Evolutionary conservation across 148 eudicot genomes (phyloP).

Genomic region (Amaranthus hypochondriacus): DNA sequence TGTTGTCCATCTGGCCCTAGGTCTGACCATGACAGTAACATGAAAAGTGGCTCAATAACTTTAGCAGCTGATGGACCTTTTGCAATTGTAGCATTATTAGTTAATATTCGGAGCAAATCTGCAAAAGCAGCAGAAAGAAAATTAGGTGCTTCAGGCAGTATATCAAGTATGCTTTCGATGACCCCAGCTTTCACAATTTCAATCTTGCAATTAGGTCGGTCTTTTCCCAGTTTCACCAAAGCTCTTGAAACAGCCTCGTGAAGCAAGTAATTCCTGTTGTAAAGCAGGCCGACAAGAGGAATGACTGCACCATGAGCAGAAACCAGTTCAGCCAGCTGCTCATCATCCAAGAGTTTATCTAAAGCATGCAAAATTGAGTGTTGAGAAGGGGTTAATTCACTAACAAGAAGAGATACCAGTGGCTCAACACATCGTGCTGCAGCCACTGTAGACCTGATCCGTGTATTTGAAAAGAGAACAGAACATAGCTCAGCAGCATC

Average conservation of each 20-base stretch:
- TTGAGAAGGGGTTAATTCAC: slow-evolving; percentile 80
- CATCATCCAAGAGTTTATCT: slow-evolving; percentile 90
- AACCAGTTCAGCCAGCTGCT: slow-evolving; percentile 82
- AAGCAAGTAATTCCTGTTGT: slow-evolving; percentile 73
- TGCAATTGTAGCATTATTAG: slow-evolving; percentile 90
- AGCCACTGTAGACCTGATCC: slow-evolving; percentile 81
- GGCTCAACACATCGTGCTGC: slow-evolving; percentile 97
- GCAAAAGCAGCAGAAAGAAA: slow-evolving; percentile 87
- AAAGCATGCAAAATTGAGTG: slow-evolving; percentile 80
- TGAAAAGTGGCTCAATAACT: slow-evolving; percentile 82
- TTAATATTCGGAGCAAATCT: slow-evolving; percentile 82
- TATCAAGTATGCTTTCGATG: slow-evolving; percentile 78
- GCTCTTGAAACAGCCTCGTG: slow-evolving; percentile 93
- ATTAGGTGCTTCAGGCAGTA: slow-evolving; percentile 90
- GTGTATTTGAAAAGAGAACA: slow-evolving; percentile 84
- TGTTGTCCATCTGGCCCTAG: slow-evolving; percentile 95
- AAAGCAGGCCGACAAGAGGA: slow-evolving; percentile 87
- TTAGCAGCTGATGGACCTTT: slow-evolving; percentile 92
- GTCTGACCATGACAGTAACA: slow-evolving; percentile 67
- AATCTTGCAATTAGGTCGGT: slow-evolving; percentile 91
- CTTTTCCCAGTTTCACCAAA: slow-evolving; percentile 94
- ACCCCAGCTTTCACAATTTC: slow-evolving; percentile 98
- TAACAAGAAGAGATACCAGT: slow-evolving; percentile 74
- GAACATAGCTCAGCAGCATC: slow-evolving; percentile 88
- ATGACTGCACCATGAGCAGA: slow-evolving; percentile 90